A percentile compares a stretch with the other conserved stretches of the same genome.
phyloP scores from a whole-genome alignment of 2,329 filamentous ascomycete genomes.

The Beauveria scarabaeidicola region DNA sequence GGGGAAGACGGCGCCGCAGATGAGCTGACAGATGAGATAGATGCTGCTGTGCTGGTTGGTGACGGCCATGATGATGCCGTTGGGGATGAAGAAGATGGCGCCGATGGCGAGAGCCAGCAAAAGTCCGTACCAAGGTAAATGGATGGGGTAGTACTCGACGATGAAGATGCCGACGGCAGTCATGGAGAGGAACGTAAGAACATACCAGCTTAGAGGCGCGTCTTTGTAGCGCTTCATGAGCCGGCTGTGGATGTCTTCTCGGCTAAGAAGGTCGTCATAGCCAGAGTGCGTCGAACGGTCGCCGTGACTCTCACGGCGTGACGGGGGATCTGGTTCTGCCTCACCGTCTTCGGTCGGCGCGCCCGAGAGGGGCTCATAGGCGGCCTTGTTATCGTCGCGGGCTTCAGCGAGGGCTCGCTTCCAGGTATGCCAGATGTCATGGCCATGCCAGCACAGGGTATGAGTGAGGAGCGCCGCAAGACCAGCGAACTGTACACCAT shows the following conservation, averaged over 20 bases:
- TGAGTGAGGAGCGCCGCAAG: constrained; percentile 73
- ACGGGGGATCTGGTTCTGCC: constrained; percentile 4
- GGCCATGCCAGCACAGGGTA: constrained; percentile 76
- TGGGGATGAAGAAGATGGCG: constrained; percentile 76
- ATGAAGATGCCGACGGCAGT: constrained; percentile 72
- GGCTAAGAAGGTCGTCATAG: constrained; percentile 50
- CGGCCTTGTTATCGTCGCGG: constrained; percentile 38
- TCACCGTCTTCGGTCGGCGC: constrained; percentile 16
- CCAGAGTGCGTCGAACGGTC: constrained; percentile 27
- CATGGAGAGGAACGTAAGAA: constrained; percentile 68
- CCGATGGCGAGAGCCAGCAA: constrained; percentile 71
- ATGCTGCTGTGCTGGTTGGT: constrained; percentile 85
- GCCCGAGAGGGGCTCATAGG: constrained; percentile 44
- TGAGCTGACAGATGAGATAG: constrained; percentile 77
- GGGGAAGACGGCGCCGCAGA: constrained; percentile 74
- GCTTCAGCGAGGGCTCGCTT: constrained; percentile 59
- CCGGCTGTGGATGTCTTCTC: constrained; percentile 76
- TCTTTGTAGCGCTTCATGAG: constrained; percentile 78
- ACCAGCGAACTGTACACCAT: constrained; percentile 78
- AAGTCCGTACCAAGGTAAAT: constrained; percentile 80
- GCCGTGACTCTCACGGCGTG: constrained; percentile 15
- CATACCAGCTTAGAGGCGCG: constrained; percentile 74
- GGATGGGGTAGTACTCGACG: constrained; percentile 76
- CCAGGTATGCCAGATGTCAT: constrained; percentile 73
- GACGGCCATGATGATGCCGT: constrained; percentile 88